Conservation (phyloP, 2,329 filamentous ascomycete genomes). For the Sporothrix brunneoviolacea region DNA sequence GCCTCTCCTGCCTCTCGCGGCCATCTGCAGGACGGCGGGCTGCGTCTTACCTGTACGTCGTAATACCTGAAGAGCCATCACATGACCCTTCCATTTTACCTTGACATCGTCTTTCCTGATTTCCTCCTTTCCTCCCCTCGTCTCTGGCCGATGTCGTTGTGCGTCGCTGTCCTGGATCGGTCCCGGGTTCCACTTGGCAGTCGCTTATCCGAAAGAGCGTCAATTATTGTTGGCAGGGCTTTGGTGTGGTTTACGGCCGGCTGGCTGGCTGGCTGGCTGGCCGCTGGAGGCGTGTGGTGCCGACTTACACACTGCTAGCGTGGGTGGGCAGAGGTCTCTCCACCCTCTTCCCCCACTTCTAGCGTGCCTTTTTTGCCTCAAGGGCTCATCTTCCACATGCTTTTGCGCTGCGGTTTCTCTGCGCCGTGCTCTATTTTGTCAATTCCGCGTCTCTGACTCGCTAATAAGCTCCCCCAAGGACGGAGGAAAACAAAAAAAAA, state of each 20-base stretch:
- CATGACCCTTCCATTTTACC: too few relatives aligned
- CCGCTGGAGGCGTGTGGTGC: neutral
- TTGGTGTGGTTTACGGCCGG: constrained; percentile 7
- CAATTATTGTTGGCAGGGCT: neutral
- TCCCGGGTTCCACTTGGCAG: too few relatives aligned
- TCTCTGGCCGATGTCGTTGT: too few relatives aligned
- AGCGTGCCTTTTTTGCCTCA: neutral
- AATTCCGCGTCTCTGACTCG: constrained; percentile 21
- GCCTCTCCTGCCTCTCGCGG: too few relatives aligned
- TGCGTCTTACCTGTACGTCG: too few relatives aligned
- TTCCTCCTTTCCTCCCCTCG: too few relatives aligned
- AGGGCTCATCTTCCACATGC: neutral
- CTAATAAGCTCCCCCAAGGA: constrained; percentile 11
- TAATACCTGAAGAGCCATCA: neutral
- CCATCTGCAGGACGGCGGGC: too few relatives aligned
- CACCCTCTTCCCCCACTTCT: constrained; percentile 13
- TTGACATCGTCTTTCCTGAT: too few relatives aligned
- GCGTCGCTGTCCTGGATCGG: too few relatives aligned
- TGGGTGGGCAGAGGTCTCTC: constrained; percentile 15
- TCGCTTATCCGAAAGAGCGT: neutral
- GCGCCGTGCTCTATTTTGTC: constrained; percentile 14
- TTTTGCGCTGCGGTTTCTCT: neutral
- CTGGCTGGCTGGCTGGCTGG: neutral
- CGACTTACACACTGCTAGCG: constrained; percentile 4
- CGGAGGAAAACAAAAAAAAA: neutral